Evolutionary conservation across 345 rosid species (phyloP), one percentile per base, ranked within the genome.

Genomic region (Pelargonium nanum): DNA sequence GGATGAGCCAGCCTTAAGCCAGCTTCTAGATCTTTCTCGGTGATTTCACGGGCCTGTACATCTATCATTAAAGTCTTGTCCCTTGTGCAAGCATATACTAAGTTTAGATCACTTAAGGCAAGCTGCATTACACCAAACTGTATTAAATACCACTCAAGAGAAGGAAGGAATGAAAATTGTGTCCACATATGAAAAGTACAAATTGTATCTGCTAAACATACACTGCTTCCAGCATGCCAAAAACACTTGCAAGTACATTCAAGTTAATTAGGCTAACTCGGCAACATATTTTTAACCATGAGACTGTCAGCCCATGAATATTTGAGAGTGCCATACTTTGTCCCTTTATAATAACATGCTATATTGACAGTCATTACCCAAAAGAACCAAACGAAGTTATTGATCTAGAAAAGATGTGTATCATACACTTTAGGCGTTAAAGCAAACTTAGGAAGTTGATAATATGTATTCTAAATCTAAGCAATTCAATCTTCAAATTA

Each of bases 51-150:
- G 68, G 97, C 78, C 79, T 89, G 94, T 30, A 87, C 99, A 75
- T 93, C 99, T 65, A 89, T 85, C 99, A 93, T 89, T 81, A 93
- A 77, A 62, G 96, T 87, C 69, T 89, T 89, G 57, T 87, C 96
- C 79, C 72, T 87, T 65, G 94, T 89, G 77, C 99, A 93, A 44
- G 99, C 99, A 70, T 89, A 93, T 53, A 89, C 80, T 80, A 93
- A 78, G 80, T 79, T 89, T 65, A 93, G 87, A 72, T 89, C 99
- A 75, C 99, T 89, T 66, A 82, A 72, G 75, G 70, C 78, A 73
- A 93, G 97, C 97, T 93, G 91, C 78, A 76, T 64, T 25, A 52
- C 53, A 69, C 59, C 66, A 61, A 63, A 68, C 4, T 20, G 9
- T 19, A 19, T 19, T 52, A 55, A 45, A 34, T 53, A 66, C 52